A percentile compares a stretch with the other conserved stretches of the same genome.
These are phyloP conservation scores for Claviceps humidiphila DNA, from an alignment of 2,329 filamentous ascomycete species.

Conservation along the genomic window DNA sequence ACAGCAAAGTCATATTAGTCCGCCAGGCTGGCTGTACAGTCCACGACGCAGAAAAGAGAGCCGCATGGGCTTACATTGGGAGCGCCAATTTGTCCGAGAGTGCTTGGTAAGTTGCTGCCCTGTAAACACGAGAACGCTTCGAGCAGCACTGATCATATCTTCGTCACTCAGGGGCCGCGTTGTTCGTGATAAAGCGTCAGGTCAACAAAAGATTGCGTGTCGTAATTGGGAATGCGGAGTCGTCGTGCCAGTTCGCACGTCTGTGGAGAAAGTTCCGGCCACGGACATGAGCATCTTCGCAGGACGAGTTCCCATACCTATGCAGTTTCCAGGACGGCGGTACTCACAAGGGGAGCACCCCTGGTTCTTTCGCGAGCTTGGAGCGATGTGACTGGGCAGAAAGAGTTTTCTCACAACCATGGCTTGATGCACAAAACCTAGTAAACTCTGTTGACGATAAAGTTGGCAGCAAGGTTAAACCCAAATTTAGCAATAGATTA, in stretches of 20 bases:
- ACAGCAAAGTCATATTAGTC: conserved; percentile 64
- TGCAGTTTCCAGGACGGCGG: conserved; percentile 41
- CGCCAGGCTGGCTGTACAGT: conserved; percentile 11
- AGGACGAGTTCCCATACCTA: conserved; percentile 47
- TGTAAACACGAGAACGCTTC: background rate
- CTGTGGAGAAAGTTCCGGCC: conserved; percentile 7
- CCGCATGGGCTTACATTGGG: conserved; percentile 72
- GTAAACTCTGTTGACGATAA: background rate
- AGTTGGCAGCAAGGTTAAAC: too few relatives aligned
- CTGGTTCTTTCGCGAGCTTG: conserved; percentile 27
- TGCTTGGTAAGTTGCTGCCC: conserved; percentile 55
- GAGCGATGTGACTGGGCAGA: conserved; percentile 3
- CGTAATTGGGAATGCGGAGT: conserved; percentile 97
- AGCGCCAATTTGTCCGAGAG: conserved; percentile 88
- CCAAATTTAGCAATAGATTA: too few relatives aligned
- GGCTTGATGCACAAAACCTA: background rate
- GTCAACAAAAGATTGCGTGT: conserved; percentile 62
- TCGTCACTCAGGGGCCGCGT: conserved; percentile 57
- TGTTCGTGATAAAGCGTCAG: conserved; percentile 53
- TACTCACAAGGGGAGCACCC: conserved; percentile 30
- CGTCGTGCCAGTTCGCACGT: conserved; percentile 44
- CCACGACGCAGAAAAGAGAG: background rate
- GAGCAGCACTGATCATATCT: conserved; percentile 1
- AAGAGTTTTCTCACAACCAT: too few relatives aligned
- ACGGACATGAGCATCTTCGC: conserved; percentile 31